A percentile compares a stretch with the other conserved stretches of the same genome.
phyloP scores from a whole-genome alignment of 495 filamentous ascomycete genomes.

The Cetradonia linearis region DNA sequence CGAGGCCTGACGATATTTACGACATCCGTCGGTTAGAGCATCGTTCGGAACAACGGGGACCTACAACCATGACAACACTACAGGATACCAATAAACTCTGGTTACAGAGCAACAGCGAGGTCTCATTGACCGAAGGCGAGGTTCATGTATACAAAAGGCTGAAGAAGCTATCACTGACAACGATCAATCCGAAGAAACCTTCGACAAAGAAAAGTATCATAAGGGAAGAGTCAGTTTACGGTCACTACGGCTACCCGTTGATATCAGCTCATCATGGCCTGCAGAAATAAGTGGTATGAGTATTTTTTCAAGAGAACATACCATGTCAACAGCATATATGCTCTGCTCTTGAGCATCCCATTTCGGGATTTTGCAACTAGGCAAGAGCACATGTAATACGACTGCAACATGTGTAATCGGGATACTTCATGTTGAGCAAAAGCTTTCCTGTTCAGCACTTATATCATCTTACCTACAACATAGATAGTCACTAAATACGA shows the following conservation, averaged over 20 bases:
- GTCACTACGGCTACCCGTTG: not conserved
- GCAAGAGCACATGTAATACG: no score
- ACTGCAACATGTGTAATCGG: no score
- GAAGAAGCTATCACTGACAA: not conserved
- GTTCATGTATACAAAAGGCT: not conserved
- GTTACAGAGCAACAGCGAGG: no score
- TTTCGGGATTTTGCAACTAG: no score
- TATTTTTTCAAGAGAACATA: not conserved
- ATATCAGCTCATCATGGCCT: not conserved
- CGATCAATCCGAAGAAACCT: not conserved
- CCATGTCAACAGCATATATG: not conserved
- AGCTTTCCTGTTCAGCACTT: no score
- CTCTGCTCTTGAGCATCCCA: not conserved
- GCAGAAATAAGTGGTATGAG: not conserved
- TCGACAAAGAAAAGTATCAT: not conserved
- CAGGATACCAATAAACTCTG: no score
- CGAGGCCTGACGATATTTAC: not conserved
- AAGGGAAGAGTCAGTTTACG: not conserved
- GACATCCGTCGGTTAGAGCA: no score
- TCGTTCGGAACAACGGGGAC: not conserved
- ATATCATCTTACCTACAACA: no score
- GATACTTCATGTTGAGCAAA: no score
- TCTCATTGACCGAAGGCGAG: no score
- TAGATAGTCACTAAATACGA: no score
- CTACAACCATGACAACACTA: not conserved